Conservation (phyloP, 495 filamentous ascomycete genomes). For the Talaromyces nanjingensis region DNA sequence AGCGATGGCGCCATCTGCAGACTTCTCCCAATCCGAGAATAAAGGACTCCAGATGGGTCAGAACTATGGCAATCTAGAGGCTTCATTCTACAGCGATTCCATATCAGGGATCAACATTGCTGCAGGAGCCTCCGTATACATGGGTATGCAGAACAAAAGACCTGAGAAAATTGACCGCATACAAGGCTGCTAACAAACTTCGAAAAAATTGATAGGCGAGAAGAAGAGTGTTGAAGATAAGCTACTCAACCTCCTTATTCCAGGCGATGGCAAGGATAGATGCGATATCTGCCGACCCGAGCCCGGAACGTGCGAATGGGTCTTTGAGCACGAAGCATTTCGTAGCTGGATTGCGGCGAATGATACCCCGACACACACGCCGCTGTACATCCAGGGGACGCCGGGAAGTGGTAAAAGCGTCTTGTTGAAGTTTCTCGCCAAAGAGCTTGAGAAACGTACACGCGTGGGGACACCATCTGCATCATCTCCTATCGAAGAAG, state of each 20-base stretch:
- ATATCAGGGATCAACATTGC: not conserved
- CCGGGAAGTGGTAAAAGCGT: conserved; percentile 7
- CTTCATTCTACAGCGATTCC: conserved; percentile 6
- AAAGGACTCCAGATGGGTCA: conserved; percentile 9
- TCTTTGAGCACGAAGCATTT: not conserved
- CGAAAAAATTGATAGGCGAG: not conserved
- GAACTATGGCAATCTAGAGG: conserved; percentile 4
- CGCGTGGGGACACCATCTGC: not conserved
- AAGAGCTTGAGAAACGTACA: not conserved
- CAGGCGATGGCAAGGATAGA: conserved; percentile 3
- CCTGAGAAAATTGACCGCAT: not conserved
- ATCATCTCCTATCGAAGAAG: not conserved
- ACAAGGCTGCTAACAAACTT: not conserved
- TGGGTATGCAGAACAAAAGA: conserved; percentile 1
- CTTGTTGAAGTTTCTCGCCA: not conserved
- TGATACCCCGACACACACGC: not conserved
- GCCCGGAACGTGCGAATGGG: conserved; percentile 8
- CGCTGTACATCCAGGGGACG: conserved; percentile 2
- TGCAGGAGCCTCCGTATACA: conserved; percentile 6
- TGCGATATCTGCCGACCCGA: conserved; percentile 1
- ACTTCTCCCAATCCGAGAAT: conserved; percentile 7
- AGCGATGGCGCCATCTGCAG: not conserved
- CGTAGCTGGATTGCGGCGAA: not conserved
- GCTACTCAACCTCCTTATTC: conserved; percentile 5
- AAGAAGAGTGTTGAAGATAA: conserved; percentile 6